Evolutionary conservation across 164 flowering plant species (phyloP), one percentile per base, ranked within the genome.

Genomic region (Annona squamosa): DNA sequence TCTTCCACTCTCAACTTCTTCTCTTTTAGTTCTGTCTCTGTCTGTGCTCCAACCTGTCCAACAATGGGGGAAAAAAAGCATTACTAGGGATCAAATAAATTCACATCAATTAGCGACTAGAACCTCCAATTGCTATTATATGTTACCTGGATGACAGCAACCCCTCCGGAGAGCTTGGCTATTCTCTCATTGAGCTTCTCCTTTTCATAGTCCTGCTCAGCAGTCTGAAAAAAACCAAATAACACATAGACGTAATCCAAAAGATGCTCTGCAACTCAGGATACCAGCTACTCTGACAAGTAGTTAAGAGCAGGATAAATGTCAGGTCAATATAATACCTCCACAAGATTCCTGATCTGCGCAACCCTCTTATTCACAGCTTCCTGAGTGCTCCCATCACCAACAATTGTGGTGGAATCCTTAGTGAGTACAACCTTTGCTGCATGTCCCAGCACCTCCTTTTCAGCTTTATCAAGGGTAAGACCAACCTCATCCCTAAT

Each of bases 381-480:
- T 42, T 95, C 97, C 73, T 95, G 94, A 12, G 98, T 90, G 86
- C 96, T 93, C 19, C 99, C 99, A 85, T 93, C 98, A 77, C 97
- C 99, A 65, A 95, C 93, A 77, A 95, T 89, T 63, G 97, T 95
- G 3, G 97, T 91, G 0, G 86, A 37, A 69, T 93, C 99, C 81
- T 95, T 95, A 17, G 94, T 89, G 68, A 93, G 92, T 43, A 93
- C 99, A 10, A 95, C 94, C 84, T 91, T 93, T 1, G 97, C 91
- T 75, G 98, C 98, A 78, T 87, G 84, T 1, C 99, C 99, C 18
- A 95, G 82, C 41, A 93, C 99, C 75, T 87, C 93, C 69, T 85
- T 90, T 10, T 78, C 94, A 75, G 88, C 97, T 81, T 91, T 90
- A 85, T 95, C 99, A 46, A 95, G 73, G 42, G 90, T 75, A 18